Percentiles rank a stretch among this genome's conserved stretches.
Evolutionary conservation across 306 rosid genomes (phyloP).

Genomic region (Glycine soja): DNA sequence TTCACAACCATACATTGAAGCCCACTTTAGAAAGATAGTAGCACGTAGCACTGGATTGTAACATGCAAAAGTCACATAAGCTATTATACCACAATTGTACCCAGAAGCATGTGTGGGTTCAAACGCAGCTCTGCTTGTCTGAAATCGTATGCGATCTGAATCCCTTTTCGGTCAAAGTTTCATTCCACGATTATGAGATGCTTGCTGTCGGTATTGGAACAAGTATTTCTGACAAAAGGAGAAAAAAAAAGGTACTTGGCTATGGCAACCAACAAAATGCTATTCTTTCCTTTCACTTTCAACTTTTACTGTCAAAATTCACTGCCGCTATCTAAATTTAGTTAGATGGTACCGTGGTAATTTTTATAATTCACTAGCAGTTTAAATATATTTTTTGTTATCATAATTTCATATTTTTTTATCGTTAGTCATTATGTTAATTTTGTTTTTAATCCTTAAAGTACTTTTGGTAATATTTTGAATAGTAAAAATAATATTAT

Average conservation of each 20-base stretch:
- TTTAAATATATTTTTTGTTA: too few relatives aligned
- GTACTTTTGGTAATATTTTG: too few relatives aligned
- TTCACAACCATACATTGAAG: neutral
- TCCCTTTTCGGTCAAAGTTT: conserved; percentile 3
- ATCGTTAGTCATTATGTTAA: too few relatives aligned
- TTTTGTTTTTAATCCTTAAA: too few relatives aligned
- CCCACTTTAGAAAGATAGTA: neutral
- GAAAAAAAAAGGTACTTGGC: neutral
- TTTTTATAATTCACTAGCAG: too few relatives aligned
- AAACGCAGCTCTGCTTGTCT: neutral
- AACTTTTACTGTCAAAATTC: neutral
- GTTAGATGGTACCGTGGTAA: neutral
- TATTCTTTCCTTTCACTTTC: neutral
- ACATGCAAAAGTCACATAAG: neutral
- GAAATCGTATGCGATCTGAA: neutral
- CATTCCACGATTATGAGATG: conserved; percentile 17
- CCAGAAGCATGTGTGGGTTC: conserved; percentile 18
- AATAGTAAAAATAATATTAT: too few relatives aligned
- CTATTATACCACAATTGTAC: conserved; percentile 4
- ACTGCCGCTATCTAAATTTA: neutral
- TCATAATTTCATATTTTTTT: too few relatives aligned
- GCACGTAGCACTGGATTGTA: neutral
- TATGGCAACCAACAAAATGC: neutral
- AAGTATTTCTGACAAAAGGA: conserved; percentile 10
- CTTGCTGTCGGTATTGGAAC: conserved; percentile 4